phyloP scores from a whole-genome alignment of 176 grass and related monocot genomes.

The Bothriochloa decipiens region DNA sequence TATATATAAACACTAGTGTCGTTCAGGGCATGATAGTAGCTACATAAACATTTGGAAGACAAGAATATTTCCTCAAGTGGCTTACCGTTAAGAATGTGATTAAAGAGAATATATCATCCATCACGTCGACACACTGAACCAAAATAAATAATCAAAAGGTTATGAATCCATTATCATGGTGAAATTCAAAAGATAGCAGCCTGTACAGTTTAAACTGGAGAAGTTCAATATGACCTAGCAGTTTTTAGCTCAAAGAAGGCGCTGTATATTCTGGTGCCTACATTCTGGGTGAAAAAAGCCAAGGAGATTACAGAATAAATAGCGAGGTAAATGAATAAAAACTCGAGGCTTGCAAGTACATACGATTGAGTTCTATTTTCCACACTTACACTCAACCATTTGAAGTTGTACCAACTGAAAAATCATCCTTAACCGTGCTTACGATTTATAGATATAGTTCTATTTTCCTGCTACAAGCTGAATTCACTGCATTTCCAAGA shows the following conservation, averaged over 20 bases:
- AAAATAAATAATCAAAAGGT: not conserved
- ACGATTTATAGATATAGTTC: slow-evolving; percentile 58
- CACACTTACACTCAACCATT: slow-evolving; percentile 34
- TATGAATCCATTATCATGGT: not conserved
- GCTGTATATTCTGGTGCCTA: slow-evolving; percentile 35
- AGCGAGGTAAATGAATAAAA: not conserved
- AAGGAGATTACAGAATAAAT: not conserved
- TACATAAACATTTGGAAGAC: not conserved
- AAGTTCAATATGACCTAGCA: slow-evolving; percentile 6
- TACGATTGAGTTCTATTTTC: slow-evolving; percentile 3
- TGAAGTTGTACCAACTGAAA: slow-evolving; percentile 32
- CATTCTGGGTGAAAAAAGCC: slow-evolving; percentile 16
- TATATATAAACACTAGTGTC: not conserved
- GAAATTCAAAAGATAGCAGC: not conserved
- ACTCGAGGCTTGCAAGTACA: not conserved
- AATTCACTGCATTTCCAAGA: slow-evolving; percentile 81
- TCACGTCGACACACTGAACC: not conserved
- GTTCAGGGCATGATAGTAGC: not conserved
- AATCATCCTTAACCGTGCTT: slow-evolving; percentile 12
- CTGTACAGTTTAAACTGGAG: not conserved
- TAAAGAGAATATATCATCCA: not conserved
- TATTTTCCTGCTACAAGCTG: slow-evolving; percentile 86
- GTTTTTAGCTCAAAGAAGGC: slow-evolving; percentile 1
- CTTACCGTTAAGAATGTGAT: not conserved
- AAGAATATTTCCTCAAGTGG: not conserved